Conservation (phyloP, 2,329 filamentous ascomycete species). For the Phialophora verrucosa region DNA sequence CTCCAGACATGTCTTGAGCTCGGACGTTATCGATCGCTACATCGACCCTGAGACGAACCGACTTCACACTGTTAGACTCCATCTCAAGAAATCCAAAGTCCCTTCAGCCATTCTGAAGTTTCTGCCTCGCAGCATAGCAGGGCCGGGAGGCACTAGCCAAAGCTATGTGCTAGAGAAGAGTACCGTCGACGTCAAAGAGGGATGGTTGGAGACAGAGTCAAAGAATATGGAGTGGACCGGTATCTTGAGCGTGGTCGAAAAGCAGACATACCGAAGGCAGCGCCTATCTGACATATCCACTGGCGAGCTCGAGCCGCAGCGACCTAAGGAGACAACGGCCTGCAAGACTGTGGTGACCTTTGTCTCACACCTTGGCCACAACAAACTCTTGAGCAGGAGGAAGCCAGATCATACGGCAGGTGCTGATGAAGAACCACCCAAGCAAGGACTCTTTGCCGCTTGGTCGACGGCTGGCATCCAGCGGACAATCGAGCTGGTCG, state of each 20-base stretch:
- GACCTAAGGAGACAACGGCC: slow-evolving; percentile 54
- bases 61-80: slow-evolving; percentile 66
- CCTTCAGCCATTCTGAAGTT: slow-evolving; percentile 66
- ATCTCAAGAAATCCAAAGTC: slow-evolving; percentile 68
- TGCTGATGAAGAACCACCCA: slow-evolving; percentile 58
- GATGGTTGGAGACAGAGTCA: slow-evolving; percentile 70
- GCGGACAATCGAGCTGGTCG: slow-evolving; percentile 68
- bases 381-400: slow-evolving; percentile 55
- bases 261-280: slow-evolving; percentile 62
- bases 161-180: slow-evolving; percentile 68
- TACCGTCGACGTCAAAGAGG: slow-evolving; percentile 65
- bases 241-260: slow-evolving; percentile 67
- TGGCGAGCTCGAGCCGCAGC: slow-evolving; percentile 27
- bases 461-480: slow-evolving; percentile 66
- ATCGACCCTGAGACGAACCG: slow-evolving; percentile 65
- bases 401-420: slow-evolving; percentile 44
- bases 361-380: slow-evolving; percentile 65
- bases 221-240: slow-evolving; percentile 71
- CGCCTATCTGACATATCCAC: slow-evolving; percentile 21
- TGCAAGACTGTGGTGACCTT: slow-evolving; percentile 68
- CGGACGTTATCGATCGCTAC: slow-evolving; percentile 68
- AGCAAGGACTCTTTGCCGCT: slow-evolving; percentile 63
- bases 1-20: slow-evolving; percentile 68
- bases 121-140: slow-evolving; percentile 64
- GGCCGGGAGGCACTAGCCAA: slow-evolving; percentile 63